These are phyloP conservation scores for Groenewaldozyma salmanticensis DNA, from an alignment of 805 yeast species.

Conservation along the genomic window DNA sequence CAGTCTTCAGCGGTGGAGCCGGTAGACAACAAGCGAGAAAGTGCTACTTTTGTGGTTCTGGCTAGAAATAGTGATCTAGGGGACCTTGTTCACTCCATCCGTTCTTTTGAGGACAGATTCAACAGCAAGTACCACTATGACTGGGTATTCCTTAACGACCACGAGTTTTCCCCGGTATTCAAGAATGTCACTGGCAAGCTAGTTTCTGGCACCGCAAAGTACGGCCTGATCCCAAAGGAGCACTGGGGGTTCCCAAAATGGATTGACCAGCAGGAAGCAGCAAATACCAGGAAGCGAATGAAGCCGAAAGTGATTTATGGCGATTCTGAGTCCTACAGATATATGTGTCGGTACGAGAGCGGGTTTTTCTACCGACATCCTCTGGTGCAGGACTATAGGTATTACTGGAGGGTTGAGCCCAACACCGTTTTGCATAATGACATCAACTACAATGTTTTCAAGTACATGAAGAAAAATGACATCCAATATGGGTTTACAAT, in stretches of 20 bases:
- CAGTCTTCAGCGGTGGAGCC: neutral
- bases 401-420: conserved; percentile 95
- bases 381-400: conserved; percentile 61
- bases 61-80: conserved; percentile 69
- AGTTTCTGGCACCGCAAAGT: conserved; percentile 63
- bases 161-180: conserved; percentile 67
- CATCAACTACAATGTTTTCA: conserved; percentile 66
- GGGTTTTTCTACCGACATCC: conserved; percentile 83
- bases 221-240: conserved; percentile 62
- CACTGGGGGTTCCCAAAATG: conserved; percentile 85
- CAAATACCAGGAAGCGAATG: conserved; percentile 39
- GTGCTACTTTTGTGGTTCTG: conserved; percentile 73
- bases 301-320: conserved; percentile 50
- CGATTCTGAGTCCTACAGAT: conserved; percentile 62
- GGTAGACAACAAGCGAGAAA: conserved; percentile 34
- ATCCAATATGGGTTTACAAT: conserved; percentile 73
- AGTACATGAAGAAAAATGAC: conserved; percentile 68
- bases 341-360: conserved; percentile 87
- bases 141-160: conserved; percentile 88
- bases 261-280: conserved; percentile 65
- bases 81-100: conserved; percentile 52
- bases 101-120: conserved; percentile 77
- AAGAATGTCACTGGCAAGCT: conserved; percentile 48
- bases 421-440: conserved; percentile 74
- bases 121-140: conserved; percentile 69